Evolutionary conservation across 2,329 filamentous ascomycete species (phyloP).

Genomic region (Diaporthe aspalathi): DNA sequence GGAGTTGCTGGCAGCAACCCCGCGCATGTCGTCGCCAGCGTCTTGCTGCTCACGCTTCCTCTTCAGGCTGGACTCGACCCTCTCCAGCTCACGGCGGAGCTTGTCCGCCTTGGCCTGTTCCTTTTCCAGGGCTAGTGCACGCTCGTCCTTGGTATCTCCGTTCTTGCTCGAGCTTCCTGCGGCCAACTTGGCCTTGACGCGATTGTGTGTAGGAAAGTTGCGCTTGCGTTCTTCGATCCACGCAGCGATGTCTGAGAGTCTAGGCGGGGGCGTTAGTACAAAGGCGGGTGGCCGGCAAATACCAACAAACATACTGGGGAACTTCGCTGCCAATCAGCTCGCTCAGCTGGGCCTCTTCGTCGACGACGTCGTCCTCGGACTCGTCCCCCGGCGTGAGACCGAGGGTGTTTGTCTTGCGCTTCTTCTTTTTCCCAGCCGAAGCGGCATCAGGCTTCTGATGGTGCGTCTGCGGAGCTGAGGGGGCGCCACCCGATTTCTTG

Average conservation of each 20-base stretch:
- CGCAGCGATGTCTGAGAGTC: slow-evolving; percentile 76
- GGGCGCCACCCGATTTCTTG: slow-evolving; percentile 47
- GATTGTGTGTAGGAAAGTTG: slow-evolving; percentile 82
- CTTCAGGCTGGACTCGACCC: slow-evolving; percentile 77
- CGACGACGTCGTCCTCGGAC: slow-evolving; percentile 74
- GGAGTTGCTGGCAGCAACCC: slow-evolving; percentile 53
- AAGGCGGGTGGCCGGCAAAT: slow-evolving; percentile 27
- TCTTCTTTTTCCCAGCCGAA: slow-evolving; percentile 72
- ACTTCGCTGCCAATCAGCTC: slow-evolving; percentile 67
- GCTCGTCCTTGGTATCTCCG: slow-evolving; percentile 59
- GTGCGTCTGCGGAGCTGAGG: slow-evolving; percentile 44
- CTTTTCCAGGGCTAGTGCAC: slow-evolving; percentile 62
- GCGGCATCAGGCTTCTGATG: slow-evolving; percentile 65
- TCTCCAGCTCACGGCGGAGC: slow-evolving; percentile 72
- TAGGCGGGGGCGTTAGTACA: slow-evolving; percentile 46
- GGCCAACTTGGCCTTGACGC: slow-evolving; percentile 72
- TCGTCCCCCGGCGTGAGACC: slow-evolving; percentile 76
- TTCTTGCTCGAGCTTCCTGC: slow-evolving; percentile 69
- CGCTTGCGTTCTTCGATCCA: slow-evolving; percentile 86
- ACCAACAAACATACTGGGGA: slow-evolving; percentile 59
- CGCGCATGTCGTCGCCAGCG: slow-evolving; percentile 74
- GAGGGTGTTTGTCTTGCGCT: slow-evolving; percentile 77
- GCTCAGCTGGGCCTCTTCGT: slow-evolving; percentile 73
- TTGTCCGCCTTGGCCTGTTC: slow-evolving; percentile 69
- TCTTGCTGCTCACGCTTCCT: slow-evolving; percentile 76